phyloP scores from a whole-genome alignment of 306 rosid species.

The Fagus crenata region DNA sequence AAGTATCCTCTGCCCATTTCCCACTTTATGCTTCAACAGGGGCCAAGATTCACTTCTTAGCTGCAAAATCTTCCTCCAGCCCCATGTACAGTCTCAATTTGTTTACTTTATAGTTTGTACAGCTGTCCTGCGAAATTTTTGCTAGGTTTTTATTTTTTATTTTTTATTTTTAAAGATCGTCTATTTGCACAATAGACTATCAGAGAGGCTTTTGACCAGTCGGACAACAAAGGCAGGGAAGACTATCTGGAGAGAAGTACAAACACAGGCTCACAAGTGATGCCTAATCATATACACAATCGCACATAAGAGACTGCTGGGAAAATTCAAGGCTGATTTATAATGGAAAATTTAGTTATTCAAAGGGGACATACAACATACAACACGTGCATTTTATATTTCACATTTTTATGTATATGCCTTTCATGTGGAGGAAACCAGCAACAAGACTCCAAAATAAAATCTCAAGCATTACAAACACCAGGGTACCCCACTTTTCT shows the following conservation, averaged over 20 bases:
- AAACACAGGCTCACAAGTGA: constrained; percentile 15
- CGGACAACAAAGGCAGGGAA: constrained; percentile 14
- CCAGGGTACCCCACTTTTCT: constrained; percentile 67
- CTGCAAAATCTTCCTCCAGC: too few species aligned
- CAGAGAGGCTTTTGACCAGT: not conserved
- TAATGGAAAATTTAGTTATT: constrained; percentile 24
- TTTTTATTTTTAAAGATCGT: too few species aligned
- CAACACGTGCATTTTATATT: not conserved
- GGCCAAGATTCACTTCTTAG: too few species aligned
- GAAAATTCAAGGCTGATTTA: constrained; percentile 19
- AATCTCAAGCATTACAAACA: constrained; percentile 54
- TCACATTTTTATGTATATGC: constrained; percentile 52
- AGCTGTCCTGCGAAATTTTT: too few species aligned
- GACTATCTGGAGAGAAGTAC: constrained; percentile 13
- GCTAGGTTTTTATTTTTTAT: too few species aligned
- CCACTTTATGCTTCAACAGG: too few species aligned
- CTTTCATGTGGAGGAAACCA: constrained; percentile 62
- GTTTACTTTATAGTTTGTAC: too few species aligned
- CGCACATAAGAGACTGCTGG: not conserved
- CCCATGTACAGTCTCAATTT: too few species aligned
- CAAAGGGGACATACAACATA: constrained; percentile 8
- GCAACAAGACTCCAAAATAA: constrained; percentile 57
- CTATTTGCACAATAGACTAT: too few species aligned
- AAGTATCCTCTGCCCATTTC: too few species aligned
- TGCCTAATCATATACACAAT: constrained; percentile 17